Evolutionary conservation across 805 yeast species (phyloP), one percentile per base, ranked within the genome.

Genomic region (Wickerhamomyces pijperi): DNA sequence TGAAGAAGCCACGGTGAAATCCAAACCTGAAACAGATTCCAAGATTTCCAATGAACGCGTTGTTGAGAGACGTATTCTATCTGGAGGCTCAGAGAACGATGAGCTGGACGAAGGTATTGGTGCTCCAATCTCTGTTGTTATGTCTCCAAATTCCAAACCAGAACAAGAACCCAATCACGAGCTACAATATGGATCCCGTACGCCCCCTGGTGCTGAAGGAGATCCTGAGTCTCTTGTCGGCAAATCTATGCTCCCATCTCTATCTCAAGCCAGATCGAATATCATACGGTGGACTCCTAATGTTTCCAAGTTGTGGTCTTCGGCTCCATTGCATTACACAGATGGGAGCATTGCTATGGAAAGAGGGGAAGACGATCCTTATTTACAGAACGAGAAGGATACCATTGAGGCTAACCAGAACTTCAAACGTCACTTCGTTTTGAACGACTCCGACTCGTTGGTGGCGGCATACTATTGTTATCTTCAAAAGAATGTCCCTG

Each of bases 401-500:
- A 62, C 75, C 36, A 56, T 50, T 2, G 59, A 55, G 3, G 71
- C 83, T 1, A 68, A 72, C n/a, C 58, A 59, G n/a, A 65, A 83
- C 43, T 87, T 80, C 53, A 67, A 73, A 36, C 54, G 62, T 1
- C 80, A 78, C 48, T 90, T 90, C 48, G 73, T 87, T 0, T 60
- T 88, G 11, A 66, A 70, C 5, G 67, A 64, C 0, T 52, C 62
- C 2, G 76, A 74, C 32, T 55, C 52, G 4, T 61, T 88, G 35
- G 57, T 79, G 0, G 76, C 94, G 0, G 68, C 85, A 1, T 90
- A 85, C 51, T 79, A 73, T 50, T 68, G 80, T 2, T 78, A 83
- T 58, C 52, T 86, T 15, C 78, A 74, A 46, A 71, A 82, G 46
- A 72, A 82, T 12, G 61, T 85, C 16, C 95, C 95, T 1, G 63